Percentiles rank a stretch among this genome's conserved stretches.
Evolutionary conservation across 805 yeast genomes (phyloP).

Genomic region (Candida argentea): DNA sequence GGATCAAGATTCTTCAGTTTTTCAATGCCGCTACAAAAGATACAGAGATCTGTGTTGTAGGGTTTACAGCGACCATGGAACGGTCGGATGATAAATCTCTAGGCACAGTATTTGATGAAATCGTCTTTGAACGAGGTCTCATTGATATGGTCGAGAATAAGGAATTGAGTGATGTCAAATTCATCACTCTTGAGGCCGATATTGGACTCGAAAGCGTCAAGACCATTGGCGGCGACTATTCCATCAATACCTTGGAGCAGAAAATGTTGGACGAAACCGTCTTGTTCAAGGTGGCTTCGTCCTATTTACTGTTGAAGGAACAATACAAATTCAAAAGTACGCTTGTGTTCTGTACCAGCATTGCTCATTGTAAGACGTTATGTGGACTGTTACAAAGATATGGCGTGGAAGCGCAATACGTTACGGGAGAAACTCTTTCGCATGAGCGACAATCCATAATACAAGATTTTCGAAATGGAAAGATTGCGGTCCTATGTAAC

Average conservation of each 20-base stretch:
- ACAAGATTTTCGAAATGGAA: constrained; percentile 49
- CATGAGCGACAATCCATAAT: constrained; percentile 43
- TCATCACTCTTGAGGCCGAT: constrained; percentile 46
- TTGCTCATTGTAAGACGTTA: constrained; percentile 51
- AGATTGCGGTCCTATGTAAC: constrained; percentile 66
- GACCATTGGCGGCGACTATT: constrained; percentile 43
- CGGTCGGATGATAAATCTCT: constrained; percentile 63
- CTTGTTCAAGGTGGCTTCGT: constrained; percentile 40
- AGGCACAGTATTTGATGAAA: constrained; percentile 53
- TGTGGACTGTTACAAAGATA: constrained; percentile 40
- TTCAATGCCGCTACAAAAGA: constrained; percentile 39
- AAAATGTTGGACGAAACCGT: constrained; percentile 33
- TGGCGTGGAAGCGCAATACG: constrained; percentile 63
- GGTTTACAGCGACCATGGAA: constrained; percentile 83
- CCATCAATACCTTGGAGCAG: constrained; percentile 42
- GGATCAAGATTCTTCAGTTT: constrained; percentile 45
- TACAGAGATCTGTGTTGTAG: constrained; percentile 50
- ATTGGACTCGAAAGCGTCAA: constrained; percentile 31
- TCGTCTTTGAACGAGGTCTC: constrained; percentile 61
- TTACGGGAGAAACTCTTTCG: constrained; percentile 55
- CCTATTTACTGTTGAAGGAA: constrained; percentile 30
- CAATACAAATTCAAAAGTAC: constrained; percentile 44
- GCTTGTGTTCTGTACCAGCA: constrained; percentile 68
- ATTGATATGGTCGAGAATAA: constrained; percentile 56
- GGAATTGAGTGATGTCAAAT: constrained; percentile 60